Base-by-base conservation (phyloP, 176 grass and related monocot species). In the Eleusine indica region DNA sequence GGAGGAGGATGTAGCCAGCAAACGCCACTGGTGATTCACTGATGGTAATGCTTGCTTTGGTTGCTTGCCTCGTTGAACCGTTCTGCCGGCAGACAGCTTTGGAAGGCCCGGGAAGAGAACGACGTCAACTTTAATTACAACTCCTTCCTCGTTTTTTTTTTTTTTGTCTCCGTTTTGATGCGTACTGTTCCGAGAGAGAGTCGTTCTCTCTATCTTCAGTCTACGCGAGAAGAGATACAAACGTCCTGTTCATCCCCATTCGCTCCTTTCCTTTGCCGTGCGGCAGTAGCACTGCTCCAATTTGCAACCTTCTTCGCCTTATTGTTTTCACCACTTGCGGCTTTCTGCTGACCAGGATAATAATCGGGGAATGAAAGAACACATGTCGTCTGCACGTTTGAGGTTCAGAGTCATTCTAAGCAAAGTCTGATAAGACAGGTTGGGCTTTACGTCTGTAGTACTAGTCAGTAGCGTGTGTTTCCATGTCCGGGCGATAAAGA, bases 271-370 rank as follows among this genome's bases (percentile, higher is more conserved):
- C 53, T 22, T 48, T 49, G 41, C 13, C 42, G 53, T 62, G 14
- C 17, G 12, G 22, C 40, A 29, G 52, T 7, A 28, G 39, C 28
- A 11, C 40, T 38, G 1, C 29, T 57, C 6, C 51, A 30, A 7
- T 65, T 66, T 7, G 65, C 78, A 69, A 25, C 78, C 64, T 40
- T 13, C 28, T 22, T 46, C 8, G 72, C 18, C 19, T 9, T 13
- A 44, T 44, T 25, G 28, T 49, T 30, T 61, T 64, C 65, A 1
- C 7, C 8, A 15, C 35, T 11, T 52, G 46, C 77, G 43, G 43
- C 43, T 82, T 82, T 76, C 30, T 17, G 38, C 12, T 35, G 48
- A 52, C 66, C 73, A 22, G 22, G 47, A 53, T 17, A 37, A 74
- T 17, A 11, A 29, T 54, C 1, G 15, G 17, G 7, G 9, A 2